Evolutionary conservation across 2,329 filamentous ascomycete species (phyloP), one percentile per base, ranked within the genome.

Genomic region (Stromatinia cepivora): DNA sequence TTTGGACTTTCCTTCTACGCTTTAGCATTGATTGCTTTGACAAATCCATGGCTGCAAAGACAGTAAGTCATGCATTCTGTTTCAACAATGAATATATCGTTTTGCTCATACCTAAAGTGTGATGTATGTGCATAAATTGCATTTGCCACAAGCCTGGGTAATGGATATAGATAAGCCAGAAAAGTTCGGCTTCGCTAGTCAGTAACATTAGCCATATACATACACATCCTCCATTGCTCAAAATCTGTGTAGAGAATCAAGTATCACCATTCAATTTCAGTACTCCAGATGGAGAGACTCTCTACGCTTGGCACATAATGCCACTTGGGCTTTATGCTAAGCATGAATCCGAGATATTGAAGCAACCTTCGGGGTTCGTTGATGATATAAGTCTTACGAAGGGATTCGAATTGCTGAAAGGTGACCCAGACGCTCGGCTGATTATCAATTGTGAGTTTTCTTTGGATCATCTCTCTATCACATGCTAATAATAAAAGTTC

Each of bases 271-370:
- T 98, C 79, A 88, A 87, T 61, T 81, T 98, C 50, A 81, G 81
- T 5, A 95, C 93, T 0, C 82, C 87, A 1, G 94, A 97, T 78
- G 87, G 88, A 52, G 90, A 94, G 79, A 87, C 83, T 2, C 81
- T 98, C 25, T 96, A 95, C 77, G 92, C 91, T 36, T 98, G 94
- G 94, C 94, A 97, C 77, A 85, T 98, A 67, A 82, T 97, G 62
- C 94, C 94, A 0, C 80, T 96, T 9, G 88, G 90, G 65, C 82
- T 92, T 0, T 97, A 96, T 78, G 83, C 88, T 9, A 84, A 90
- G 73, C 86, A 97, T 75, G 91, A 96, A 76, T 80, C 84, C 31
- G 81, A 82, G 20, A 81, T 96, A 17, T 81, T 86, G 52, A 79
- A 80, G 7, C 84, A 88, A 73, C 82, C 76, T 57, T 76, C 76